Percentiles rank a stretch among this genome's conserved stretches.
Evolutionary conservation across 2,329 filamentous ascomycete species (phyloP).

Genomic region (Dothistroma pini): DNA sequence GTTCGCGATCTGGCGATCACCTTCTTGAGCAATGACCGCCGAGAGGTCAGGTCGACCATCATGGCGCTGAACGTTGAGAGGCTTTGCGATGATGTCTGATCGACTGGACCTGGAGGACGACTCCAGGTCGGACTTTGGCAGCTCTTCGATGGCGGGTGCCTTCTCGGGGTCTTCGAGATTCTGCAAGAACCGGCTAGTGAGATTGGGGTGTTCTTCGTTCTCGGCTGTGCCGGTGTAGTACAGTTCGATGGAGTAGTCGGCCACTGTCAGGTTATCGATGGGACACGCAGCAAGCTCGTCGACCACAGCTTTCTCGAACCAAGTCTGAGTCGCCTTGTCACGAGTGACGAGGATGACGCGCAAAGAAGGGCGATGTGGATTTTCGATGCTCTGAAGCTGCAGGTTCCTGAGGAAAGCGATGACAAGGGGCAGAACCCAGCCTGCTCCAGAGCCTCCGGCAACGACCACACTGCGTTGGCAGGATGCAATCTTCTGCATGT

Average conservation of each 20-base stretch:
- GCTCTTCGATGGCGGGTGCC: slow-evolving; percentile 1
- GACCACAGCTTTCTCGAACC: slow-evolving; percentile 35
- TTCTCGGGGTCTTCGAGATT: slow-evolving; percentile 18
- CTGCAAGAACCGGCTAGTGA: slow-evolving; percentile 4
- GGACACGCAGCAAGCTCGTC: slow-evolving; percentile 28
- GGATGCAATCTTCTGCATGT: slow-evolving; percentile 34
- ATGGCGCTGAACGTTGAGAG: slow-evolving; percentile 9
- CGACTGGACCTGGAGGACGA: not conserved
- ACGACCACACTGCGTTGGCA: slow-evolving; percentile 49
- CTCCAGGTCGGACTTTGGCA: slow-evolving; percentile 1
- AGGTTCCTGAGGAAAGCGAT: slow-evolving; percentile 34
- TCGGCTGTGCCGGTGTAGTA: slow-evolving; percentile 18
- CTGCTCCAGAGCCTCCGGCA: slow-evolving; percentile 55
- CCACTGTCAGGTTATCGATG: slow-evolving; percentile 11
- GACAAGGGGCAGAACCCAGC: slow-evolving; percentile 50
- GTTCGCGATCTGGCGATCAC: slow-evolving; percentile 11
- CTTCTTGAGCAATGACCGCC: slow-evolving; percentile 26
- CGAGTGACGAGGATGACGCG: slow-evolving; percentile 34
- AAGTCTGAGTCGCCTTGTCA: slow-evolving; percentile 33
- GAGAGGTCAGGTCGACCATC: slow-evolving; percentile 36
- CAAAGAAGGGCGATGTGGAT: not conserved
- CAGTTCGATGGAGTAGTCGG: slow-evolving; percentile 12
- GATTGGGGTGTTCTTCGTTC: not conserved
- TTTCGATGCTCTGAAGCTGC: slow-evolving; percentile 3
- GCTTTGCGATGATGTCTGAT: not conserved